Conservation (phyloP, 2,329 filamentous ascomycete genomes). For the Lachnellula hyalina region DNA sequence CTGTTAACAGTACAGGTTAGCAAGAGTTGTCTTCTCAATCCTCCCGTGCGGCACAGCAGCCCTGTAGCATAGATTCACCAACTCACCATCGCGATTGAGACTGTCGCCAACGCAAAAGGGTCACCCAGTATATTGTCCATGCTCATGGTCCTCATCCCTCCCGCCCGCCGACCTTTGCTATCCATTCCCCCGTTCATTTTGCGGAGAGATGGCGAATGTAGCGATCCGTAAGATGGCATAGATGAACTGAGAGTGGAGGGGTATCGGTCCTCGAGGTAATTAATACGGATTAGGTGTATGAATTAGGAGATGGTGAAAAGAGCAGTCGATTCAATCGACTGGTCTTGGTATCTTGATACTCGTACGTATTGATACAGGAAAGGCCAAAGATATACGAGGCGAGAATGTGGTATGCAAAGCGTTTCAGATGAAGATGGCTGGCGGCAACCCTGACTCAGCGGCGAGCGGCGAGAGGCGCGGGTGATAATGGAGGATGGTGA, state of each 20-base stretch:
- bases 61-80: background rate
- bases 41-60: conserved; percentile 3
- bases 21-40: conserved; percentile 22
- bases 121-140: conserved; percentile 90
- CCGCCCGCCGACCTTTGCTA: conserved; percentile 45
- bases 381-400: background rate
- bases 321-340: conserved; percentile 22
- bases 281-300: conserved; percentile 10
- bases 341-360: background rate
- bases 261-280: conserved; percentile 6
- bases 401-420: conserved; percentile 11
- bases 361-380: conserved; percentile 1
- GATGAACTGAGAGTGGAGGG: conserved; percentile 14
- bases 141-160: conserved; percentile 55
- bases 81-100: conserved; percentile 84
- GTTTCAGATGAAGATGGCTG: conserved; percentile 19
- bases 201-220: conserved; percentile 66
- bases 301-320: conserved; percentile 13
- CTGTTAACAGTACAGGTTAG: conserved; percentile 42
- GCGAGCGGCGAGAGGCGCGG: conserved; percentile 4
- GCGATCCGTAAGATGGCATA: conserved; percentile 71
- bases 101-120: conserved; percentile 89
- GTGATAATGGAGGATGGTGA: background rate
- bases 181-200: conserved; percentile 74
- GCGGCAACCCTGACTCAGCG: conserved; percentile 5